Evolutionary conservation across 352 stramenopile species (phyloP).

Genomic region (Globisporangium iwayamae): DNA sequence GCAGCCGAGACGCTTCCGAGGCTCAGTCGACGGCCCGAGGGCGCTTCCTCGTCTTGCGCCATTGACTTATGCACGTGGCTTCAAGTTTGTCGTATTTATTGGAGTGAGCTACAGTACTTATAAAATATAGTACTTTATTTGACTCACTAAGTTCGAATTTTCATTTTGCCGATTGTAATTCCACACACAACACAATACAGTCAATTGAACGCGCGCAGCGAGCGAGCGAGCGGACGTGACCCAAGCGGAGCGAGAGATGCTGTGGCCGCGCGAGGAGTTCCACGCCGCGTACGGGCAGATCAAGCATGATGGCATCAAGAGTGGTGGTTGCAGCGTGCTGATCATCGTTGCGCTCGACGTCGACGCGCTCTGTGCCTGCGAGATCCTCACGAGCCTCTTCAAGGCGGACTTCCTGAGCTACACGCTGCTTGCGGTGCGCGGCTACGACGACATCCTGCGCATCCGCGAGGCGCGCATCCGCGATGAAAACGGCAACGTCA

Average conservation of each 20-base stretch:
- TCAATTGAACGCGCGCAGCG: no score
- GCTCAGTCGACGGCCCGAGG: no score
- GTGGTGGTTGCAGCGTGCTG: constrained; percentile 79
- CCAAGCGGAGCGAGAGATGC: constrained; percentile 22
- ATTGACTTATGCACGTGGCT: no score
- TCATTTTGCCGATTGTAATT: no score
- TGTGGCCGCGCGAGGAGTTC: constrained; percentile 87
- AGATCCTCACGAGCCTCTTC: constrained; percentile 89
- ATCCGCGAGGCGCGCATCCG: constrained; percentile 69
- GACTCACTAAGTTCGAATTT: no score
- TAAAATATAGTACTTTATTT: no score
- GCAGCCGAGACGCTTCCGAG: no score
- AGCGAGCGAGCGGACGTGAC: neutral
- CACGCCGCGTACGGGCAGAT: constrained; percentile 81
- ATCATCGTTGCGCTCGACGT: constrained; percentile 93
- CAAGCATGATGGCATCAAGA: constrained; percentile 71
- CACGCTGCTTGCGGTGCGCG: constrained; percentile 63
- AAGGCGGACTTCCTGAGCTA: constrained; percentile 80
- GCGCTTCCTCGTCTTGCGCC: no score
- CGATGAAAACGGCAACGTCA: constrained; percentile 31
- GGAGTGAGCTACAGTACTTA: no score
- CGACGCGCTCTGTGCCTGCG: constrained; percentile 92
- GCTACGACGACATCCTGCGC: constrained; percentile 83
- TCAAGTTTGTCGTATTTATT: no score
- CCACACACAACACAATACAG: no score